Percentiles rank a stretch among this genome's conserved stretches.
These are phyloP conservation scores for Phytopythium chamaehyphon DNA, from an alignment of 352 stramenopile species.

Conservation along the genomic window DNA sequence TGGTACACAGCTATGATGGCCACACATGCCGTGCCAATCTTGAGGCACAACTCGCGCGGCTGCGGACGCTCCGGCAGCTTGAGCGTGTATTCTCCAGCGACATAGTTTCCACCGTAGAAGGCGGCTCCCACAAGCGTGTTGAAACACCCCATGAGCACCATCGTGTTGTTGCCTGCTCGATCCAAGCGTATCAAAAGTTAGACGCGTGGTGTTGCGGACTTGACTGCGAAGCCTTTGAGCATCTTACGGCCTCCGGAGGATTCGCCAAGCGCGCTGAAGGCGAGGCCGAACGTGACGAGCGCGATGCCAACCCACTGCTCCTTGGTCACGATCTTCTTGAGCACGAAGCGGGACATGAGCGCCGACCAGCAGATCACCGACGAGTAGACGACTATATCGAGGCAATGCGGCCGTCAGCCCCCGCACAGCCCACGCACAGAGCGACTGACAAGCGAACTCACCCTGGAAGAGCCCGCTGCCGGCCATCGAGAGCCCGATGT, in stretches of 20 bases:
- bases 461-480: constrained; percentile 74
- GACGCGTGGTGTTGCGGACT: background rate
- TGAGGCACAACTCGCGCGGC: constrained; percentile 74
- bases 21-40: constrained; percentile 71
- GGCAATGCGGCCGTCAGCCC: too few relatives aligned
- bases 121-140: constrained; percentile 77
- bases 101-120: constrained; percentile 86
- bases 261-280: constrained; percentile 74
- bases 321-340: constrained; percentile 70
- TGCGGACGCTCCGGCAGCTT: constrained; percentile 71
- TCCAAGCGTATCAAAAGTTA: background rate
- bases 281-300: constrained; percentile 77
- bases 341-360: constrained; percentile 68
- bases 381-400: constrained; percentile 56
- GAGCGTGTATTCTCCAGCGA: constrained; percentile 78
- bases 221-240: too few relatives aligned
- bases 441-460: too few relatives aligned
- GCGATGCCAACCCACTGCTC: constrained; percentile 82
- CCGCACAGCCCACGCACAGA: too few relatives aligned
- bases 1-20: constrained; percentile 77
- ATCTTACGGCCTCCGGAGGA: constrained; percentile 41
- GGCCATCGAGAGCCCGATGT: constrained; percentile 76
- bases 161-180: constrained; percentile 37
- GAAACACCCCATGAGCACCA: constrained; percentile 84
- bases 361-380: constrained; percentile 87